phyloP scores from a whole-genome alignment of 164 flowering plant genomes.

The Euptelea pleiosperma region DNA sequence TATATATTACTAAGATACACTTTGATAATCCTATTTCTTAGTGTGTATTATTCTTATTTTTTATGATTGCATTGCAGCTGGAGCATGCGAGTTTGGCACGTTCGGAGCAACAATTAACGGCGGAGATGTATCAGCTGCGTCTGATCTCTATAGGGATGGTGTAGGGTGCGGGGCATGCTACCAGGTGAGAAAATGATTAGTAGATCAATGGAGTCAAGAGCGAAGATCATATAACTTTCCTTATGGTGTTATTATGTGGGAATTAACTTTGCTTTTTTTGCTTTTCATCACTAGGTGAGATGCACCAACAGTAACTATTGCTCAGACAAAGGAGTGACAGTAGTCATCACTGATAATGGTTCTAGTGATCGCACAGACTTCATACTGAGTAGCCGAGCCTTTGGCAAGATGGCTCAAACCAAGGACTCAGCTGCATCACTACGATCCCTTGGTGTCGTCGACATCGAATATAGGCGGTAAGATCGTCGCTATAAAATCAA shows the following conservation, averaged over 20 bases:
- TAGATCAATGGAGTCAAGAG: neutral
- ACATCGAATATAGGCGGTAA: slow-evolving; percentile 69
- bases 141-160: slow-evolving; percentile 66
- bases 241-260: neutral
- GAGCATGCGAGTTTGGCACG: slow-evolving; percentile 72
- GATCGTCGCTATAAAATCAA: neutral
- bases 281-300: slow-evolving; percentile 46
- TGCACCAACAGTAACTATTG: slow-evolving; percentile 64
- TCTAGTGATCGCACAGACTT: slow-evolving; percentile 60
- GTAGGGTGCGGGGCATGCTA: slow-evolving; percentile 92
- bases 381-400: slow-evolving; percentile 66
- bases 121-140: slow-evolving; percentile 85
- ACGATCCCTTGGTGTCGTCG: slow-evolving; percentile 52
- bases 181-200: slow-evolving; percentile 42
- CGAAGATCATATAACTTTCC: neutral
- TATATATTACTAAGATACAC: no score
- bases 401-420: slow-evolving; percentile 62
- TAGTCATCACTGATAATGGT: slow-evolving; percentile 74
- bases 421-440: slow-evolving; percentile 48
- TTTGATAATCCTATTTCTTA: neutral
- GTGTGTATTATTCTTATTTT: neutral
- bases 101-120: slow-evolving; percentile 82
- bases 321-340: slow-evolving; percentile 71
- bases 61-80: slow-evolving; percentile 37
- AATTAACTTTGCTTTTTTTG: neutral